Evolutionary conservation across 2,329 filamentous ascomycete genomes (phyloP).

Genomic region (Trichoderma guizhouense): DNA sequence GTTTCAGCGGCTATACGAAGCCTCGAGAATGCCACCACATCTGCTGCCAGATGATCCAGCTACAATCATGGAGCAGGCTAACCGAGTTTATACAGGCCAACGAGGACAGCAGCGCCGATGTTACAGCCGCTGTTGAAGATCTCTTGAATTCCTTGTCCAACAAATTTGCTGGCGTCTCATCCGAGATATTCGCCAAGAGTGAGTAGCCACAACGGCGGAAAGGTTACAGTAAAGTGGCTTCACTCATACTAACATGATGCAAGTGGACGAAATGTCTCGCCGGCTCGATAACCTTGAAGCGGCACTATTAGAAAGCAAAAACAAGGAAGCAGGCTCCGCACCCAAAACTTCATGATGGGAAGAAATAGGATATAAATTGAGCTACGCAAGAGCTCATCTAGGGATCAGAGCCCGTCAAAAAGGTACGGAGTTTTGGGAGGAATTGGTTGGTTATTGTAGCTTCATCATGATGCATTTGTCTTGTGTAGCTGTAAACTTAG

Average conservation of each 20-base stretch:
- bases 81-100: not conserved
- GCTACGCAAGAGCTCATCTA: not conserved
- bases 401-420: not conserved
- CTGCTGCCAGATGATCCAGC: not conserved
- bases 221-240: not conserved
- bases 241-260: conserved; percentile 19
- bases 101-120: conserved; percentile 44
- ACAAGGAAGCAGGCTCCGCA: conserved; percentile 37
- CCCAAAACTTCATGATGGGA: conserved; percentile 7
- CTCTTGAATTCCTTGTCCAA: conserved; percentile 78
- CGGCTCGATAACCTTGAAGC: conserved; percentile 80
- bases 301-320: conserved; percentile 59
- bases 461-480: conserved; percentile 5
- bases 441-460: not conserved
- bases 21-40: not conserved
- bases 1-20: not conserved
- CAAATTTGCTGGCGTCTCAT: conserved; percentile 82
- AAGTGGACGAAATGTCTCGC: conserved; percentile 93
- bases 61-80: not conserved
- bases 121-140: conserved; percentile 79
- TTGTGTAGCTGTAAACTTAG: not conserved
- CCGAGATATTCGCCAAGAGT: conserved; percentile 88
- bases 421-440: conserved; percentile 6
- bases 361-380: not conserved
- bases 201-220: conserved; percentile 32